Conservation (phyloP, 2,329 filamentous ascomycete species). For the Zelopaecilomyces penicillatus region DNA sequence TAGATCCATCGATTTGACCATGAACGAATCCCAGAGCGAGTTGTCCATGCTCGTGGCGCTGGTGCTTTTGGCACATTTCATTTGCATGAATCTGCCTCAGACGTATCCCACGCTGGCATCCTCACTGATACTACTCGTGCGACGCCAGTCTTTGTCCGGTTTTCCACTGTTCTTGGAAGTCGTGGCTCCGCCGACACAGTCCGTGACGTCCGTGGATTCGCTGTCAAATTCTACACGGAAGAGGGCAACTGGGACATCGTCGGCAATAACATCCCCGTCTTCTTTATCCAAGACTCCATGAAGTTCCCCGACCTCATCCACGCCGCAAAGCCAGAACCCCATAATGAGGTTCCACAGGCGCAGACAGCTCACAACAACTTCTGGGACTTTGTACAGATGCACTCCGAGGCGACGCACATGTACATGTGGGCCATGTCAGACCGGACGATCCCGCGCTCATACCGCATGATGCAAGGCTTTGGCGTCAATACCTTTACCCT, state of each 20-base stretch:
- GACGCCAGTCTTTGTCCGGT: constrained; percentile 40
- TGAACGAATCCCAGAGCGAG: constrained; percentile 50
- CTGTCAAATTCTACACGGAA: constrained; percentile 53
- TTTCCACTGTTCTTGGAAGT: constrained; percentile 70
- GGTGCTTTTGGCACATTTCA: constrained; percentile 64
- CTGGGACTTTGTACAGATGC: constrained; percentile 60
- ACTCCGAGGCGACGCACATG: constrained; percentile 69
- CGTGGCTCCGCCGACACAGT: constrained; percentile 73
- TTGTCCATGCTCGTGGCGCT: constrained; percentile 62
- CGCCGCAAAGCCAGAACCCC: constrained; percentile 53
- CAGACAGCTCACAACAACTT: constrained; percentile 68
- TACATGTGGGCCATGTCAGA: constrained; percentile 74
- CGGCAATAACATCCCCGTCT: constrained; percentile 61
- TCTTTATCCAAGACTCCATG: constrained; percentile 62
- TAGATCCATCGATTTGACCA: constrained; percentile 69
- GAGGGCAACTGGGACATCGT: constrained; percentile 63
- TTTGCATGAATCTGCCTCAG: constrained; percentile 55
- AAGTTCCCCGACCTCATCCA: constrained; percentile 59
- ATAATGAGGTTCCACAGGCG: constrained; percentile 62
- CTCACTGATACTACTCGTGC: constrained; percentile 47
- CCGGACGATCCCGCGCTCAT: constrained; percentile 63
- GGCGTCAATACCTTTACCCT: constrained; percentile 74
- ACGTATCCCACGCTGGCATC: constrained; percentile 59
- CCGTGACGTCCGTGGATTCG: constrained; percentile 74
- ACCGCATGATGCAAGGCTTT: constrained; percentile 80